A percentile compares a stretch with the other conserved stretches of the same genome.
These are phyloP conservation scores for Achaetomium macrosporum DNA, from an alignment of 2,329 filamentous ascomycete genomes.

Conservation along the genomic window DNA sequence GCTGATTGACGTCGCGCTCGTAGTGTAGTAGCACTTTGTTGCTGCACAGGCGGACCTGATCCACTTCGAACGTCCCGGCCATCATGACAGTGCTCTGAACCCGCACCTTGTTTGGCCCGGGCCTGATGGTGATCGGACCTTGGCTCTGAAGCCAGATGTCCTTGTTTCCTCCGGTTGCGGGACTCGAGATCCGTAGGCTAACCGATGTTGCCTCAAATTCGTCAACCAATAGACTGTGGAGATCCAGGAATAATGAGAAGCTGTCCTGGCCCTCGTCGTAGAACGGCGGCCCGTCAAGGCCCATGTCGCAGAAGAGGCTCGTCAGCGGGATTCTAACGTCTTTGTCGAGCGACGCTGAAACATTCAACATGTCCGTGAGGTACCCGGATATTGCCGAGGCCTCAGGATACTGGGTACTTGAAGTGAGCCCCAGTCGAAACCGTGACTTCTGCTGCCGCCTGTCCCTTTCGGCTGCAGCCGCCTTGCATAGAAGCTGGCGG, in stretches of 20 bases:
- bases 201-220: conserved; percentile 60
- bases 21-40: conserved; percentile 61
- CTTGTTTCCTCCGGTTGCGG: conserved; percentile 49
- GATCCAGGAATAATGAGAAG: conserved; percentile 61
- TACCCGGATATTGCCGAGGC: conserved; percentile 41
- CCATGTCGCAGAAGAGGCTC: conserved; percentile 66
- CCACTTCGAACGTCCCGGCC: conserved; percentile 68
- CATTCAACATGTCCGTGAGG: conserved; percentile 41
- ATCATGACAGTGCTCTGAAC: conserved; percentile 50
- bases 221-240: conserved; percentile 69
- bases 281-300: conserved; percentile 60
- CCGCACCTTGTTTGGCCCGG: conserved; percentile 45
- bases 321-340: conserved; percentile 63
- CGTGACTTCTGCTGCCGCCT: conserved; percentile 36
- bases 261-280: conserved; percentile 70
- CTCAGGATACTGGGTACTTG: conserved; percentile 29
- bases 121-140: conserved; percentile 42
- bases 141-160: conserved; percentile 43
- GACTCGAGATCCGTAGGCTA: conserved; percentile 56
- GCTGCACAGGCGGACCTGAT: conserved; percentile 60
- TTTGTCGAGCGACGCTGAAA: conserved; percentile 41
- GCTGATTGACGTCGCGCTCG: conserved; percentile 52
- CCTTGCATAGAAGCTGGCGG: conserved; percentile 67
- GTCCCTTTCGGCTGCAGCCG: conserved; percentile 50
- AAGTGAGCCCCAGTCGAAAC: conserved; percentile 27